phyloP scores from a whole-genome alignment of 768 basidiomycete species.

The Gloeophyllum trabeum region DNA sequence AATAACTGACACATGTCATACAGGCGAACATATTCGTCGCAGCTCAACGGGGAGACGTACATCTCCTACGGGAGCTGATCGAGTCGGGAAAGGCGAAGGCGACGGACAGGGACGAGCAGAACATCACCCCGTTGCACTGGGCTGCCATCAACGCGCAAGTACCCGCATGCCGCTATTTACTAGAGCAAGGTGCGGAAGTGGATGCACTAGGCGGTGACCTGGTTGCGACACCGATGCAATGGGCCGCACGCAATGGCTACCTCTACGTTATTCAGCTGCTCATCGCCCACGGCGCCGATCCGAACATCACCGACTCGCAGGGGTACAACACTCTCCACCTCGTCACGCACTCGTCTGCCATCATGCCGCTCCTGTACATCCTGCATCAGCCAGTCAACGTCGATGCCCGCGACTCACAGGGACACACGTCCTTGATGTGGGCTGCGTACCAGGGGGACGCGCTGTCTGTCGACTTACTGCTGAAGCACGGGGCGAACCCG shows the following conservation, averaged over 20 bases:
- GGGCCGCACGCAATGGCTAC: constrained; percentile 97
- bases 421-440: constrained; percentile 97
- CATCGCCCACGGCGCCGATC: constrained; percentile 84
- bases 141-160: constrained; percentile 95
- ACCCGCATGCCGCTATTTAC: constrained; percentile 73
- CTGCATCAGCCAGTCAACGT: constrained; percentile 90
- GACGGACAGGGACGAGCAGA: constrained; percentile 78
- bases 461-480: constrained; percentile 81
- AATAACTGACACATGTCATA: constrained; percentile 4
- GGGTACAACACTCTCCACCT: constrained; percentile 96
- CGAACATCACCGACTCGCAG: constrained; percentile 82
- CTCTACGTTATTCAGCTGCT: constrained; percentile 92
- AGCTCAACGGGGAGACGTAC: constrained; percentile 79
- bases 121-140: constrained; percentile 96
- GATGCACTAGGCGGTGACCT: constrained; percentile 93
- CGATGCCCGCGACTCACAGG: constrained; percentile 83
- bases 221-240: constrained; percentile 90
- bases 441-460: constrained; percentile 98
- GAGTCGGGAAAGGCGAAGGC: constrained; percentile 60
- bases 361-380: constrained; percentile 89
- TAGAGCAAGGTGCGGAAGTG: constrained; percentile 90
- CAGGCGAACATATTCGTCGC: constrained; percentile 70
- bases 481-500: constrained; percentile 79
- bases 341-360: constrained; percentile 86
- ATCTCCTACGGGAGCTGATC: constrained; percentile 50